These are phyloP conservation scores for Tribonema minus DNA, from an alignment of 108 stramenopile genomes.

Conservation along the genomic window DNA sequence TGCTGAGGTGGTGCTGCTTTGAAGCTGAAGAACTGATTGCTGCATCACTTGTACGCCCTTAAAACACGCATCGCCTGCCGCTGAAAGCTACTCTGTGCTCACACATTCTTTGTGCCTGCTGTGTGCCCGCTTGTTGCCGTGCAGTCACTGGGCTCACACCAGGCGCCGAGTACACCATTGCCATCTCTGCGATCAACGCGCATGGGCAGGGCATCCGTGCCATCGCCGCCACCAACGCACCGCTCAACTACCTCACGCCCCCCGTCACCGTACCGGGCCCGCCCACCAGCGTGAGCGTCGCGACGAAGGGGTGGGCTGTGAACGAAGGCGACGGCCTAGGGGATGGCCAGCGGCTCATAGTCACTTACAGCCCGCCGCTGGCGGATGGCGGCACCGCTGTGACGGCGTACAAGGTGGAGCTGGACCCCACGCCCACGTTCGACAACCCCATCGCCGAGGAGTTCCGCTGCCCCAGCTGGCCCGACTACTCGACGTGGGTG, in stretches of 20 bases:
- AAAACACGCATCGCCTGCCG: no score
- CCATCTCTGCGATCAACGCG: slow-evolving; percentile 66
- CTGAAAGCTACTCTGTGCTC: no score
- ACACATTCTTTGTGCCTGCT: no score
- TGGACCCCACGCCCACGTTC: slow-evolving; percentile 68
- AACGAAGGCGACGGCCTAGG: slow-evolving; percentile 53
- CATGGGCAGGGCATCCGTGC: slow-evolving; percentile 63
- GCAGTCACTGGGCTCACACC: slow-evolving; percentile 60
- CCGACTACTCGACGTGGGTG: slow-evolving; percentile 61
- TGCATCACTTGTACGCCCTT: no score
- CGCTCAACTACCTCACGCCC: slow-evolving; percentile 42
- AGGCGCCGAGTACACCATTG: slow-evolving; percentile 66
- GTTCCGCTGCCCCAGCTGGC: slow-evolving; percentile 63
- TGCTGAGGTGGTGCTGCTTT: no score
- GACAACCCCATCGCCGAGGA: slow-evolving; percentile 66
- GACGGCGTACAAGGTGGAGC: slow-evolving; percentile 68
- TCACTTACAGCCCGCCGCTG: slow-evolving; percentile 54
- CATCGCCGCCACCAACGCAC: slow-evolving; percentile 9
- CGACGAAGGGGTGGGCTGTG: slow-evolving; percentile 52
- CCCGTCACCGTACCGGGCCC: slow-evolving; percentile 63
- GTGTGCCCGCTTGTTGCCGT: no score
- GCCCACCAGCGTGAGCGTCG: slow-evolving; percentile 60
- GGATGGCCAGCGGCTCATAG: slow-evolving; percentile 44
- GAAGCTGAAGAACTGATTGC: no score
- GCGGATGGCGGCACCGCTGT: slow-evolving; percentile 67